Evolutionary conservation across 192 early-diverging fungal species (phyloP), one percentile per base, ranked within the genome.

Genomic region (Gigaspora rosea): DNA sequence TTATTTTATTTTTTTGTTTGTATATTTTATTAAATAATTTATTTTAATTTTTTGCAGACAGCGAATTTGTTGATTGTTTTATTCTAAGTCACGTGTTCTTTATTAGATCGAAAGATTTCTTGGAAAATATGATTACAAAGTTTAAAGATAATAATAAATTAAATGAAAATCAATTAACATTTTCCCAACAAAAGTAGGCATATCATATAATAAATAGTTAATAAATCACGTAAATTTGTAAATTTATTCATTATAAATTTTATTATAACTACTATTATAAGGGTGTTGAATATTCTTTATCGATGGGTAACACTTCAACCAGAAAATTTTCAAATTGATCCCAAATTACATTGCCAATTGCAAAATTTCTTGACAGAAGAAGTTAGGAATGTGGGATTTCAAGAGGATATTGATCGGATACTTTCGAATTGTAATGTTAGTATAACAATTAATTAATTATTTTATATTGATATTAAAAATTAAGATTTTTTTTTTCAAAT

Each of bases 21-120:
- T 32, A 20, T 32, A 72, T n/a, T 74, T 2, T 27, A 33, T 41
- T 33, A 5, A n/a, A 52, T 48, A 46, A 2, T 18, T 22, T 73
- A 33, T 64, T 35, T 64, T 36, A 35, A 13, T 16, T 7, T 65
- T 4, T 36, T 50, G 4, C 61, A 91, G 91, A 93, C 58, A 20
- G 75, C 18, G 92, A 93, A 58, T 93, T 88, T 82, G 84, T 92
- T 18, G 92, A 90, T 76, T 82, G 80, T 35, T 91, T 88, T 48
- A 51, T 93, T 22, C 78, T 87, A 15, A 86, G 77, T 7, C 90
- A 92, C 67, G 76, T 85, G 15, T 88, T 88, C 75, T 93, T 90
- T 73, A 90, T 89, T 15, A 67, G 80, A 4, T 88, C 91, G 0
- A 71, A 79, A 59, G 85, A 86, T 20, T 78, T 93, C 6, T 48